A percentile compares a stretch with the other conserved stretches of the same genome.
Evolutionary conservation across 2,329 filamentous ascomycete genomes (phyloP).

Genomic region (Shiraia sp.): DNA sequence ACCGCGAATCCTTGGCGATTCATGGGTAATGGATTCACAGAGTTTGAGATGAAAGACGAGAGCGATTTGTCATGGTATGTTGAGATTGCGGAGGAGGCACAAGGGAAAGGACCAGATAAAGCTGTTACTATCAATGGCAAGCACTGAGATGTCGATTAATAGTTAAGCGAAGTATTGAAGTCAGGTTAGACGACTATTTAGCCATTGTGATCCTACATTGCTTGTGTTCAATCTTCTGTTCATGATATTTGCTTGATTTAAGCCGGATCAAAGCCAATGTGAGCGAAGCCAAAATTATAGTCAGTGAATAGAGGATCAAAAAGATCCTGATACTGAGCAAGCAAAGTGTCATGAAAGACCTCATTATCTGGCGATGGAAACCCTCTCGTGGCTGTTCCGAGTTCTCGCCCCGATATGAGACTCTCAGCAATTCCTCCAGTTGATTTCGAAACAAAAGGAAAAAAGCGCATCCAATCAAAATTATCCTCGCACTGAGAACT

Average conservation of each 20-base stretch:
- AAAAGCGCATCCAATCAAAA: constrained; percentile 30
- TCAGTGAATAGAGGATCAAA: constrained; percentile 24
- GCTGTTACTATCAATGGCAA: not conserved
- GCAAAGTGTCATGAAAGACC: constrained; percentile 20
- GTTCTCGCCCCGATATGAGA: constrained; percentile 17
- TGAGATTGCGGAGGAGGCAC: constrained; percentile 25
- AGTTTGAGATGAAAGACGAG: constrained; percentile 44
- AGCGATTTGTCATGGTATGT: constrained; percentile 32
- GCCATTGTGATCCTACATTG: not conserved
- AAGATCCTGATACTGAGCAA: constrained; percentile 26
- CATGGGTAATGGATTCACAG: constrained; percentile 55
- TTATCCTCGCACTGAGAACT: constrained; percentile 3
- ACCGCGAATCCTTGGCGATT: constrained; percentile 52
- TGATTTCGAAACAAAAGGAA: constrained; percentile 23
- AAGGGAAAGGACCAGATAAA: constrained; percentile 18
- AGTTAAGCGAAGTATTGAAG: not conserved
- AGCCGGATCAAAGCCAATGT: constrained; percentile 3
- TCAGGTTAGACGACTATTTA: not conserved
- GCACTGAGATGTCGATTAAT: not conserved
- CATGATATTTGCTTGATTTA: not conserved
- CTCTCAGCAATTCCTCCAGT: constrained; percentile 24
- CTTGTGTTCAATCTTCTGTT: too few species aligned
- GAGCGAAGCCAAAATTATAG: constrained; percentile 11
- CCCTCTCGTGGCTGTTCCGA: constrained; percentile 20
- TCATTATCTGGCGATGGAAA: constrained; percentile 28